These are phyloP conservation scores for Aspergillus heteromorphus DNA, from an alignment of 495 filamentous ascomycete species.

Conservation along the genomic window DNA sequence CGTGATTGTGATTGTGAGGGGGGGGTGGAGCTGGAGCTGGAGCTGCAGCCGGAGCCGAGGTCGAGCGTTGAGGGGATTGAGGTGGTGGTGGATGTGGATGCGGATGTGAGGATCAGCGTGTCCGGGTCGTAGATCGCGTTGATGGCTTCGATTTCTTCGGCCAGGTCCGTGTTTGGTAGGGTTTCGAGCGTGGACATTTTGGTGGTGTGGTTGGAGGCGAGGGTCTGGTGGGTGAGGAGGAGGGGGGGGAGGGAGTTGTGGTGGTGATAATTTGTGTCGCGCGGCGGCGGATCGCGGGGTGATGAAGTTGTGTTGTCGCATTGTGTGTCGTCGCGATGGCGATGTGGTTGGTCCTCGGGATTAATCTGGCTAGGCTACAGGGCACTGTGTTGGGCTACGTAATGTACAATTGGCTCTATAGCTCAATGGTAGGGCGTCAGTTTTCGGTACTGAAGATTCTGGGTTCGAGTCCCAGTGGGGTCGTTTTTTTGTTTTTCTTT, in stretches of 20 bases:
- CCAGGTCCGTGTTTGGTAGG: conserved; percentile 55
- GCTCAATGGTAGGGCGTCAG: conserved; percentile 5
- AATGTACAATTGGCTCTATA: neutral
- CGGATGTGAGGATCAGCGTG: conserved; percentile 47
- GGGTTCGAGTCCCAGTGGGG: conserved; percentile 5
- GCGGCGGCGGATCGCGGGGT: neutral
- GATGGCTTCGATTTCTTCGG: conserved; percentile 81
- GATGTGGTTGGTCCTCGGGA: too few relatives aligned
- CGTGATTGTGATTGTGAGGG: too few relatives aligned
- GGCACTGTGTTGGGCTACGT: neutral
- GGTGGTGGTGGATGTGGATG: conserved; percentile 31
- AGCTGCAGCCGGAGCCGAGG: conserved; percentile 20
- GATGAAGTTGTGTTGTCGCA: neutral
- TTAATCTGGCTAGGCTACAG: too few relatives aligned
- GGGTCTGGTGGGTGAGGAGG: too few relatives aligned
- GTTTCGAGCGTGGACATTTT: conserved; percentile 14
- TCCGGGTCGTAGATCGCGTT: conserved; percentile 84
- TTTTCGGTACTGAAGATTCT: conserved; percentile 5
- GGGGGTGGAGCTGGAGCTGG: conserved; percentile 4
- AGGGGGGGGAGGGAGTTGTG: neutral
- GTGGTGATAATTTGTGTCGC: neutral
- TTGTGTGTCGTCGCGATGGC: neutral
- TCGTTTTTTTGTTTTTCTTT: neutral
- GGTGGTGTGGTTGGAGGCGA: too few relatives aligned
- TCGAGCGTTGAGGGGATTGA: conserved; percentile 44